A percentile compares a stretch with the other conserved stretches of the same genome.
phyloP scores from a whole-genome alignment of 192 early-diverging fungal species.

The Coemansia erecta region DNA sequence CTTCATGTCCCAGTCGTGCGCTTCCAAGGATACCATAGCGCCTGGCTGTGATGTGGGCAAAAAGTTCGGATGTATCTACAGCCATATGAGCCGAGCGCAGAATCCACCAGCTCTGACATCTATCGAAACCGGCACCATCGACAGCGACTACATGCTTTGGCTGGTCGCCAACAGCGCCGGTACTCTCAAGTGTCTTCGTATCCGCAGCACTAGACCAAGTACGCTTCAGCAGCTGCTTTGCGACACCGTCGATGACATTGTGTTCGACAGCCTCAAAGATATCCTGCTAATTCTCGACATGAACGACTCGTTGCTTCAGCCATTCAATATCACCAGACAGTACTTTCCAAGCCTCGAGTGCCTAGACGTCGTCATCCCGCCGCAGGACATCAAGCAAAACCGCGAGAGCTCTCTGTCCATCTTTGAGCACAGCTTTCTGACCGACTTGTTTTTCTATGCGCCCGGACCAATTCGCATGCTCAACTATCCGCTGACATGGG shows the following conservation, averaged over 20 bases:
- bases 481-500: not conserved
- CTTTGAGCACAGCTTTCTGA: conserved; percentile 3
- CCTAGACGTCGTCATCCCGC: not conserved
- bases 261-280: not conserved
- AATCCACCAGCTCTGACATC: not conserved
- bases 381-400: not conserved
- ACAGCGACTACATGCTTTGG: not conserved
- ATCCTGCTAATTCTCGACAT: not conserved
- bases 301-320: not conserved
- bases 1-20: not conserved
- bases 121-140: not conserved
- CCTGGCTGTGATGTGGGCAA: not conserved
- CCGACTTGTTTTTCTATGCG: conserved; percentile 4
- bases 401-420: not conserved
- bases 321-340: not conserved
- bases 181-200: not conserved
- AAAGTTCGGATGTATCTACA: not conserved
- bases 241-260: not conserved
- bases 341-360: not conserved
- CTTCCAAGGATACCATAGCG: not conserved
- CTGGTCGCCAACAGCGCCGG: not conserved
- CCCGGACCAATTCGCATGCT: not conserved
- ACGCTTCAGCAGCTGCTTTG: not conserved
- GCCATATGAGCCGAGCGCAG: not conserved
- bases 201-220: not conserved